A percentile compares a stretch with the other conserved stretches of the same genome.
These are phyloP conservation scores for Colletotrichum falcatum DNA, from an alignment of 2,329 filamentous ascomycete genomes.

Conservation along the genomic window DNA sequence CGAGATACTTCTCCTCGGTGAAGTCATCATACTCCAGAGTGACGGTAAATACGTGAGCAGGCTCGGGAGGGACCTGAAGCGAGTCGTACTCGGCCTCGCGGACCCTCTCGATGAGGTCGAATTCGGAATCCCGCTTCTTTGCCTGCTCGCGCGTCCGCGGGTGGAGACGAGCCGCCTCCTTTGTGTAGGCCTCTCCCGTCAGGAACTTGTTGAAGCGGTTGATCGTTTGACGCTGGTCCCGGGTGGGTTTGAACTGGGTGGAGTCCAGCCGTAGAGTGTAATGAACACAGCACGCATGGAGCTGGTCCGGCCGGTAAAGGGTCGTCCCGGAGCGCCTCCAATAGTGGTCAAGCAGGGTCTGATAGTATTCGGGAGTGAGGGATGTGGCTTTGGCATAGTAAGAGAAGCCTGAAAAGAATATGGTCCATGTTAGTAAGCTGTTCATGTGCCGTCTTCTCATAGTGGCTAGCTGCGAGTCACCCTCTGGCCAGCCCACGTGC, in stretches of 20 bases:
- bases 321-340: constrained; percentile 81
- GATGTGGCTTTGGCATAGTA: constrained; percentile 76
- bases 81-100: constrained; percentile 74
- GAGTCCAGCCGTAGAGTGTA: constrained; percentile 84
- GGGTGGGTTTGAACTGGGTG: constrained; percentile 71
- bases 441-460: constrained; percentile 6
- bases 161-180: constrained; percentile 71
- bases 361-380: constrained; percentile 76
- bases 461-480: constrained; percentile 10
- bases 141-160: constrained; percentile 76
- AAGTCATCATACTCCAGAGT: constrained; percentile 78
- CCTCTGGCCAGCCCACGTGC: constrained; percentile 3
- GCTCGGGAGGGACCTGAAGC: constrained; percentile 69
- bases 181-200: constrained; percentile 74
- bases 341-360: constrained; percentile 77
- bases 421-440: constrained; percentile 44
- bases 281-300: constrained; percentile 88
- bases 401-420: constrained; percentile 69
- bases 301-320: constrained; percentile 83
- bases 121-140: constrained; percentile 73
- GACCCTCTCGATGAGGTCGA: constrained; percentile 74
- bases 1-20: constrained; percentile 78
- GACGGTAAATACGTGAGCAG: constrained; percentile 75
- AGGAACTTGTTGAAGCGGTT: constrained; percentile 82
- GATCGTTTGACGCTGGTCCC: constrained; percentile 79